Evolutionary conservation across 768 basidiomycete species (phyloP), one percentile per base, ranked within the genome.

Genomic region (Tylopilus sp.): DNA sequence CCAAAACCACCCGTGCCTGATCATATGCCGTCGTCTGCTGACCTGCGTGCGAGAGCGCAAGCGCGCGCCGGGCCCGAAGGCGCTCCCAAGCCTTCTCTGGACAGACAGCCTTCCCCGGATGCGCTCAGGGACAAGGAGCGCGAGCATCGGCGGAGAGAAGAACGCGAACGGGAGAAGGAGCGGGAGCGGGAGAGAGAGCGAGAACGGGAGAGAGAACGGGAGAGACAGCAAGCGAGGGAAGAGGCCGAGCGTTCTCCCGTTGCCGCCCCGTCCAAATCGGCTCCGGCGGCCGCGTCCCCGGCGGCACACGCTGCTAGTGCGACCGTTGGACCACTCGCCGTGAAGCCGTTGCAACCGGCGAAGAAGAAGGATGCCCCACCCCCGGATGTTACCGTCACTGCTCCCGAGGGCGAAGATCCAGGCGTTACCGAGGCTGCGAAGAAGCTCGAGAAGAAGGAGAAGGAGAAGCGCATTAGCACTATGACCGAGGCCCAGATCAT

Each of bases 401-500:
- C 71, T 6, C 66, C 70, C 8, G 83, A 82, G 48, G 67, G 68
- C 25, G 71, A 74, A 41, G 72, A 71, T 40, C 68, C 74, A 3
- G 76, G 70, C 17, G 83, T 85, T 2, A 86, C 87, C 0, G 86
- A 86, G 1, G 87, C 91, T 14, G 86, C 78, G 1, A 79, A 87
- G 31, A 75, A 87, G 55, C 80, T 88, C 67, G 85, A 83, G 70
- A 69, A 78, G 63, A 74, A 75, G 46, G 78, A 78, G 56, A 88
- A 87, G 69, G 84, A 76, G 52, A 88, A 92, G 73, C 80, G 96
- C 56, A 96, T 98, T 62, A 94, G 91, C 58, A 90, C 93, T 34
- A 92, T 99, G 91, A 89, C 88, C 45, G 96, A 99, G 72, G 88
- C 87, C 45, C 96, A 99, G 75, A 95, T 98, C 62, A 97, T 98